Conservation (phyloP, 805 yeast genomes). For the Ogataea saltuana region DNA sequence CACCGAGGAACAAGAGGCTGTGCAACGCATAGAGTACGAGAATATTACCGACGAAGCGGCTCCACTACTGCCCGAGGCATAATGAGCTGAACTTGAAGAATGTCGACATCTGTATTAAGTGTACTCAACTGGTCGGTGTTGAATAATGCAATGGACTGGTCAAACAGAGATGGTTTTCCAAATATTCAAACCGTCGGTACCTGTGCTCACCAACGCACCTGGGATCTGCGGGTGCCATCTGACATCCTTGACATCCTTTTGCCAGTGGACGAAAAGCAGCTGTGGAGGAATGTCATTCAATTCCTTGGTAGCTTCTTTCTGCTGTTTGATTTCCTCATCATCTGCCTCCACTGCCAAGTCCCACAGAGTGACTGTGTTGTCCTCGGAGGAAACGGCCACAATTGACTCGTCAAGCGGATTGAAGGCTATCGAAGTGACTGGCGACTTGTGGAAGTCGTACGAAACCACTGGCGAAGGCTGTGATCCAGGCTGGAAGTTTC, state of each 20-base stretch:
- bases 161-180: constrained; percentile 98
- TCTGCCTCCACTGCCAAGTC: constrained; percentile 98
- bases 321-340: constrained; percentile 91
- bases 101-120: too few species aligned
- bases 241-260: constrained; percentile 94
- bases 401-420: constrained; percentile 95
- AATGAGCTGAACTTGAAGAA: not conserved
- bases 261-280: constrained; percentile 96
- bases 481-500: constrained; percentile 67
- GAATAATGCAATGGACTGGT: too few species aligned
- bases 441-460: constrained; percentile 91
- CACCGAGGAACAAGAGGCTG: constrained; percentile 26
- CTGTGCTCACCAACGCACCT: constrained; percentile 91
- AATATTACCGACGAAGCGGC: constrained; percentile 17
- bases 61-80: constrained; percentile 8
- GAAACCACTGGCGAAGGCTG: constrained; percentile 84
- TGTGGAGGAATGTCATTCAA: constrained; percentile 93
- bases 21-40: constrained; percentile 18
- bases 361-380: constrained; percentile 96
- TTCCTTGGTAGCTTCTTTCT: constrained; percentile 74
- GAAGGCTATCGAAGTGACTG: constrained; percentile 91
- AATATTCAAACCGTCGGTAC: constrained; percentile 89
- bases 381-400: constrained; percentile 94
- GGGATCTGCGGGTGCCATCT: constrained; percentile 98
- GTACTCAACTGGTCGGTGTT: too few species aligned